Evolutionary conservation across 2,329 filamentous ascomycete genomes (phyloP), one percentile per base, ranked within the genome.

Genomic region (Fusarium abutilonis): DNA sequence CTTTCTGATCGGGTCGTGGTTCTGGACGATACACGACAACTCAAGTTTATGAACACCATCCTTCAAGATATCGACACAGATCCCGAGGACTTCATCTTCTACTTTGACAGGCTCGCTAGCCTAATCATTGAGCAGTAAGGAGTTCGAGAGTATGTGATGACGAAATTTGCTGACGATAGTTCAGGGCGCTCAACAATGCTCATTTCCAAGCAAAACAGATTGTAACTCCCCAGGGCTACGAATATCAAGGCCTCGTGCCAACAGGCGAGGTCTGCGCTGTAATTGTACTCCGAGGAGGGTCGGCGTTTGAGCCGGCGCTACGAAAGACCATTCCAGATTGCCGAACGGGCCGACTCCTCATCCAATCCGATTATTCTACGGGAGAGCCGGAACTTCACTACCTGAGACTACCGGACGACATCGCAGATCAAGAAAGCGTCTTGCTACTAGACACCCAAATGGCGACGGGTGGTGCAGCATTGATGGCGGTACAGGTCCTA

Each of bases 401-500:
- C 73, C 83, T 93, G 56, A 91, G 91, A 64, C 80, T 99, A 4
- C 90, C 92, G 0, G 80, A 85, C 3, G 85, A 92, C 60, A 90
- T 98, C 52, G 79, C 84, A 57, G 76, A 84, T 38, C 90, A 97
- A 72, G 88, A 91, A 64, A 89, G 89, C 45, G 92, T 99, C 15
- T 80, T 99, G 58, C 81, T 99, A 8, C 80, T 98, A 17, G 95
- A 98, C 75, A 89, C 93, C 13, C 95, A 99, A 74, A 97, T 98
- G 90, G 92, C 92, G 23, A 93, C 89, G 60, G 95, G 95, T 39
- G 94, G 93, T 32, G 85, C 87, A 14, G 86, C 86, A 1, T 79
- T 99, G 55, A 99, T 99, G 95, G 93, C 95, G 1, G 93, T 98
- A 38, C 90, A 95, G 72, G 92, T 98, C n/a, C 80, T 99, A 49